Evolutionary conservation across 768 basidiomycete species (phyloP), one percentile per base, ranked within the genome.

Genomic region (Terana coerulea): DNA sequence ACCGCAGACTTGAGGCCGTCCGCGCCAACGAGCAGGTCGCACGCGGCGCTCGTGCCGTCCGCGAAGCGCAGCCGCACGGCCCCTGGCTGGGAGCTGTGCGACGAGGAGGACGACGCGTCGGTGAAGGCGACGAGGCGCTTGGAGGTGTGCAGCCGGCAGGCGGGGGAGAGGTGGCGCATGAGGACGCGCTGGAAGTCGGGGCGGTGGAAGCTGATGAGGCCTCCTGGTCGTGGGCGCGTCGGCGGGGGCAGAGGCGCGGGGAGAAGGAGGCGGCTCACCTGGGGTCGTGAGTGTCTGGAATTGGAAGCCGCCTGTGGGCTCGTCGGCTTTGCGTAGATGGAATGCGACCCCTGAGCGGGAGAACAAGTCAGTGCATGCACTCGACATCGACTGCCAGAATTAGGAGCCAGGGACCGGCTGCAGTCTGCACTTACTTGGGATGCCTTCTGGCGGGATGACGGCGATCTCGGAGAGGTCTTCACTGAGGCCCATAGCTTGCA

Each of bases 11-110:
- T 80, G 52, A 86, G 53, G 3, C 84, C 84, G 56, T 87, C 85
- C n/a, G 83, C 84, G 31, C 84, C 85, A 47, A 87, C 65, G 36
- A 89, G 76, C 10, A 87, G 61, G 61, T 88, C 85, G 60, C 83
- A 87, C 21, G 71, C 69, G 4, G 80, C 71, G 10, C 68, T 73
- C 12, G 81, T 71, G 35, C 82, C 84, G 59, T 88, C 87, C 55
- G 77, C 69, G 61, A 88, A 89, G 19, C 69, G 59, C 51, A 89
- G 67, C 25, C 65, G 71, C 55, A 84, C 73, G 17, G 67, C 65
- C 21, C 14, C 12, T 12, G 10, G 9, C 10, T 9, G 14, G 43
- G 7, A 11, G 43, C 14, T 45, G n/a, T n/a, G n/a, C 49, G 39
- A 37, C 1, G 25, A 6, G 28, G 30, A 10, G 26, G 28, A 41